These are phyloP conservation scores for Phytopythium helicoides DNA, from an alignment of 352 stramenopile genomes.

Conservation along the genomic window DNA sequence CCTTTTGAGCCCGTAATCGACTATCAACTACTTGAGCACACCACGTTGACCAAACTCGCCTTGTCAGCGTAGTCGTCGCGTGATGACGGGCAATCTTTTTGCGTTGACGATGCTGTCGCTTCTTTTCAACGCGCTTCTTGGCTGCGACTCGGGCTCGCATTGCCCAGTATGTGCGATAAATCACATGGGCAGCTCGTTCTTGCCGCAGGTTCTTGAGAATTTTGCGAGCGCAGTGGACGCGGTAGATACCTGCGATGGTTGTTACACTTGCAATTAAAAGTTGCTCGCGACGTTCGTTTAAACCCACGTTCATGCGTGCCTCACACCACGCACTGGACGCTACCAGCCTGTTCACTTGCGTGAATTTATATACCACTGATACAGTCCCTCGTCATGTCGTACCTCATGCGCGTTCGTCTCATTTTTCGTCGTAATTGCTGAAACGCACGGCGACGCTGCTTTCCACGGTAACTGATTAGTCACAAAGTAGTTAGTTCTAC, in stretches of 20 bases:
- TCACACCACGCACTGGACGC: conserved; percentile 38
- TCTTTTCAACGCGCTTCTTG: conserved; percentile 17
- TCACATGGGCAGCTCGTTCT: conserved; percentile 22
- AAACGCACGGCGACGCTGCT: conserved; percentile 11
- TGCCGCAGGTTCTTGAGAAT: conserved; percentile 15
- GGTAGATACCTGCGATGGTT: conserved; percentile 25
- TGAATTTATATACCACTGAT: too few species aligned
- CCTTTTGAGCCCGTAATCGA: background rate
- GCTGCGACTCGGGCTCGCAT: conserved; percentile 15
- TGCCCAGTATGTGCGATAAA: conserved; percentile 21
- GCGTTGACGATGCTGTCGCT: conserved; percentile 1
- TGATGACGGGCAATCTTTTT: background rate
- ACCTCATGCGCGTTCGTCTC: conserved; percentile 10
- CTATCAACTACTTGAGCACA: background rate
- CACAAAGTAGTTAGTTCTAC: background rate
- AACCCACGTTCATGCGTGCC: conserved; percentile 34
- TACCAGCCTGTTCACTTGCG: conserved; percentile 15
- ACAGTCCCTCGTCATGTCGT: conserved; percentile 7
- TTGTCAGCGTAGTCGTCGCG: background rate
- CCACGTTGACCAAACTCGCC: background rate
- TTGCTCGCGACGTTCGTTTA: conserved; percentile 14
- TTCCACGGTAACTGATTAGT: conserved; percentile 18
- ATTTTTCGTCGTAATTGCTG: conserved; percentile 6
- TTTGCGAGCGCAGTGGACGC: conserved; percentile 28
- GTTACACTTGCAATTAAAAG: conserved; percentile 15